Conservation (phyloP, 2,329 filamentous ascomycete species). For the Cryphonectria parasitica region DNA sequence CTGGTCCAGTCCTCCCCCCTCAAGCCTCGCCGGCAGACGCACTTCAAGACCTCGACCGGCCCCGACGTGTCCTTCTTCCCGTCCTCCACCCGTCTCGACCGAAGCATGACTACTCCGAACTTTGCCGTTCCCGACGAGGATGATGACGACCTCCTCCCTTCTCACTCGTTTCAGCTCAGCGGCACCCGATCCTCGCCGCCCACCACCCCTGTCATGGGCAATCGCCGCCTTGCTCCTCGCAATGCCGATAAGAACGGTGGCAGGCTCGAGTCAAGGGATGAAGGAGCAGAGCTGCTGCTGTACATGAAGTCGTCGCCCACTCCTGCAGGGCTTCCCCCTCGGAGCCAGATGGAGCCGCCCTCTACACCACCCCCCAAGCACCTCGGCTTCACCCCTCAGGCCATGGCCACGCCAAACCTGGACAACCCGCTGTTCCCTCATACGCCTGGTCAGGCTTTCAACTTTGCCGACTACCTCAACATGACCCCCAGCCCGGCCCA, state of each 20-base stretch:
- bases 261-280: conserved; percentile 61
- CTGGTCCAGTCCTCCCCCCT: conserved; percentile 86
- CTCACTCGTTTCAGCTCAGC: conserved; percentile 71
- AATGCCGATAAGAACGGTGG: conserved; percentile 50
- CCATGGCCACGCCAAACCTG: conserved; percentile 85
- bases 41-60: conserved; percentile 72
- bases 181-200: conserved; percentile 72
- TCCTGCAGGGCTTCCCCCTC: conserved; percentile 65
- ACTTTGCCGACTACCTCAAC: conserved; percentile 97
- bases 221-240: conserved; percentile 52
- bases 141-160: conserved; percentile 79
- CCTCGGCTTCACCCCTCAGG: conserved; percentile 75
- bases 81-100: conserved; percentile 68
- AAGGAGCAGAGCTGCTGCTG: conserved; percentile 78
- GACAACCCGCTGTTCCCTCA: conserved; percentile 67
- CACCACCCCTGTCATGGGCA: conserved; percentile 75
- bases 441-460: conserved; percentile 83
- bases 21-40: conserved; percentile 73
- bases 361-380: conserved; percentile 77
- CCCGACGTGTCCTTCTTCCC: conserved; percentile 81
- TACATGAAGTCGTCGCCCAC: conserved; percentile 93
- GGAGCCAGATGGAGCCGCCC: conserved; percentile 66
- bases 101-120: conserved; percentile 63
- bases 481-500: conserved; percentile 96
- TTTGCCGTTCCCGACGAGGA: conserved; percentile 72